These are phyloP conservation scores for Haplosporangium sp. DNA, from an alignment of 371 early-diverging fungal genomes.

Conservation along the genomic window DNA sequence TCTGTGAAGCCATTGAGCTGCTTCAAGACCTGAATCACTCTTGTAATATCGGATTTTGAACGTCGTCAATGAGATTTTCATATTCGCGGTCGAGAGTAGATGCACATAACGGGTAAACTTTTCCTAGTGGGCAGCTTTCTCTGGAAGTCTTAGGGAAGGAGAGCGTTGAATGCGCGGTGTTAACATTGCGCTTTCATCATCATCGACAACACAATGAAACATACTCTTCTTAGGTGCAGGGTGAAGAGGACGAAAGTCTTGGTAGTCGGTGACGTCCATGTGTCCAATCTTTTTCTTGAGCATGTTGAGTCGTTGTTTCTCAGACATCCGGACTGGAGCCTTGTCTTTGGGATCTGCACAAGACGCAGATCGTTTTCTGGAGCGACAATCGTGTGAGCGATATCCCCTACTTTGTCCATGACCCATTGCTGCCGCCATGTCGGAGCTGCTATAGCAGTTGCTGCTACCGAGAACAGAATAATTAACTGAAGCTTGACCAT, in stretches of 20 bases:
- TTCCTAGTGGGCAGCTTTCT: slow-evolving; percentile 57
- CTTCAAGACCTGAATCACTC: slow-evolving; percentile 72
- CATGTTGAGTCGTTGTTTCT: slow-evolving; percentile 73
- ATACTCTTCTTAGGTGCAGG: neutral
- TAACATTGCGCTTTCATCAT: too few relatives aligned
- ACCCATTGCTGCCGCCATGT: slow-evolving; percentile 52
- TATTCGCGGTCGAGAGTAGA: slow-evolving; percentile 68
- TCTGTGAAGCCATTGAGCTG: slow-evolving; percentile 81
- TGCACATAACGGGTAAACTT: slow-evolving; percentile 67
- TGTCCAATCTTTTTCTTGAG: slow-evolving; percentile 73
- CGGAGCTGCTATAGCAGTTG: slow-evolving; percentile 46
- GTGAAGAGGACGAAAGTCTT: slow-evolving; percentile 14
- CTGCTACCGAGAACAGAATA: slow-evolving; percentile 39
- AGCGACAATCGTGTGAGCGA: slow-evolving; percentile 3
- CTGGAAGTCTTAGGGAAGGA: slow-evolving; percentile 58
- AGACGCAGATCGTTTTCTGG: slow-evolving; percentile 42
- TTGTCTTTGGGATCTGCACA: slow-evolving; percentile 57
- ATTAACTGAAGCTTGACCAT: slow-evolving; percentile 37
- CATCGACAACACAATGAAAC: neutral
- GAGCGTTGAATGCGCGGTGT: too few relatives aligned
- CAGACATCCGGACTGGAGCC: slow-evolving; percentile 71
- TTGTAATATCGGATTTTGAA: slow-evolving; percentile 94
- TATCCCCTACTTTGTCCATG: slow-evolving; percentile 10
- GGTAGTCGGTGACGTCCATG: slow-evolving; percentile 91
- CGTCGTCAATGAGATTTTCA: slow-evolving; percentile 71